Base-by-base conservation (phyloP, 768 basidiomycete genomes). In the Sarcomyxa edulis region DNA sequence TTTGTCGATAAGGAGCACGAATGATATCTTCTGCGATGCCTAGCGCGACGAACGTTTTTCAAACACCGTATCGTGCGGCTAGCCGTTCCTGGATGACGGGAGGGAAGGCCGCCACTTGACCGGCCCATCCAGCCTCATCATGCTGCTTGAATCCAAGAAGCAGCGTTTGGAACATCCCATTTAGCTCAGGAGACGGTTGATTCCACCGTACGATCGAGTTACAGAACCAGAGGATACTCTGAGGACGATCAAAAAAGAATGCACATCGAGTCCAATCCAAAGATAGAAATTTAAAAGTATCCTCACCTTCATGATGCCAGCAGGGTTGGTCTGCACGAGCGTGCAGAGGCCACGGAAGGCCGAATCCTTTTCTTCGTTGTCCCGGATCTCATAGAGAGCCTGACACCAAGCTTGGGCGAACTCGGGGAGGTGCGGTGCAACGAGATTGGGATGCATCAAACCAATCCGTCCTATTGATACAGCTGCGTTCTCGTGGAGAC, bases 361-460 rank as follows among this genome's bases (percentile, higher is more conserved):
- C 15, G 93, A 97, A 54, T 97, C 96, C 65, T 98, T 99, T 69
- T 99, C 96, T 51, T 98, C 95, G 53, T 98, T 99, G 54, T 99
- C 96, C 47, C 96, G 84, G 59, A 99, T 99, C 62, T 98, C 96
- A 56, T 93, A 93, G 38, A 99, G 66, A 6, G 95, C 93, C 51
- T 90, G 88, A 60, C 95, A 96, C 96, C 96, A 99, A 10, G 87
- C 81, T 58, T 90, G 87, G 4, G 92, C 93, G 60, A 98, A 98
- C 48, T 86, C 84, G 0, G 80, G 74, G 20, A 97, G 66, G 54
- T 93, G 82, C 16, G 93, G 92, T 8, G 95, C 92, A 33, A 98
- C 91, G 15, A 89, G 61, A 14, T 65, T 60, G 0, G 96, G 96
- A 55, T 92, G 93, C 70, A 94, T 92, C 43, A 98, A 69, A 5